Evolutionary conservation across 2,329 filamentous ascomycete genomes (phyloP).

Genomic region (Penicillium italicum): DNA sequence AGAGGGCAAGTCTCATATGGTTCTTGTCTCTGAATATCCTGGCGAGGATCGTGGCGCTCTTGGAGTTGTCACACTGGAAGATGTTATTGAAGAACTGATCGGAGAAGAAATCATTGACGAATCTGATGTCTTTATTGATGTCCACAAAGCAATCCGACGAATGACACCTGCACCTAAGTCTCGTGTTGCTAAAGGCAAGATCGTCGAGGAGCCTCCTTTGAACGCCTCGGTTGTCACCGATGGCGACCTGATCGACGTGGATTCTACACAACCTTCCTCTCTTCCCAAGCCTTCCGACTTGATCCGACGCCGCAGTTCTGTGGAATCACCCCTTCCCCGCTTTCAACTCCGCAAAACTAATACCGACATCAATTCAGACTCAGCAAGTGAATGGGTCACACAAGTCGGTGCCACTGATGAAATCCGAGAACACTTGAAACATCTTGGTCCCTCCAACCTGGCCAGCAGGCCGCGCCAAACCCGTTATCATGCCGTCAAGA

Average conservation of each 20-base stretch:
- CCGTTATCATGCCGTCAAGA: constrained; percentile 61
- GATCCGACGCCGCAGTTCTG: constrained; percentile 32
- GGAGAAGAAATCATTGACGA: constrained; percentile 68
- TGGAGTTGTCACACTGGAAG: constrained; percentile 92
- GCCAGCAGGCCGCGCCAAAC: constrained; percentile 59
- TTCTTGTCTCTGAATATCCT: constrained; percentile 84
- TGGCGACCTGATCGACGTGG: constrained; percentile 45
- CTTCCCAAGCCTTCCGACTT: constrained; percentile 21
- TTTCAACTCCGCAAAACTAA: constrained; percentile 41
- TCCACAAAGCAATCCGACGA: constrained; percentile 94
- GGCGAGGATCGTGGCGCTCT: constrained; percentile 88
- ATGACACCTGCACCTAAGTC: constrained; percentile 79
- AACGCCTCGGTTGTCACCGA: constrained; percentile 29
- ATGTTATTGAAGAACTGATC: constrained; percentile 97
- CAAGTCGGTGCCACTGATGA: constrained; percentile 54
- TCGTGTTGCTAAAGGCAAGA: constrained; percentile 57
- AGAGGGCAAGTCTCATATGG: constrained; percentile 98
- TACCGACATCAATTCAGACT: constrained; percentile 27
- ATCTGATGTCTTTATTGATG: constrained; percentile 34
- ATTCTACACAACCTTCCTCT: constrained; percentile 38
- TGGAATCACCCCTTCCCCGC: constrained; percentile 38
- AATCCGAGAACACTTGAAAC: constrained; percentile 58
- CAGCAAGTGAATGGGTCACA: constrained; percentile 35
- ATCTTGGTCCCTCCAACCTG: constrained; percentile 62
- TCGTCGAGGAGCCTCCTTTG: constrained; percentile 48